Evolutionary conservation across 2,329 filamentous ascomycete species (phyloP).

Genomic region (Aureobasidium melanogenum): DNA sequence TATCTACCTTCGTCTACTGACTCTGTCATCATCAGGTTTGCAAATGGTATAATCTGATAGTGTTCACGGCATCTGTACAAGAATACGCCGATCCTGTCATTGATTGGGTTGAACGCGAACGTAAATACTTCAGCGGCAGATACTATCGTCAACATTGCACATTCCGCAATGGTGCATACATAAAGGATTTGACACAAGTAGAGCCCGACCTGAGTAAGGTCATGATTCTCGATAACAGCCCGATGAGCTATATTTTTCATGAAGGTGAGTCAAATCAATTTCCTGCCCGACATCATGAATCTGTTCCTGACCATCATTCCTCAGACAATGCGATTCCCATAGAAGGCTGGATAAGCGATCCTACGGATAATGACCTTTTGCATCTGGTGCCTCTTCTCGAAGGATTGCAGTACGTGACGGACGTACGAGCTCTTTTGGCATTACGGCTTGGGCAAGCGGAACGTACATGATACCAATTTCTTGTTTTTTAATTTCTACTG

Average conservation of each 20-base stretch:
- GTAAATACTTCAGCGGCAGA: slow-evolving; percentile 87
- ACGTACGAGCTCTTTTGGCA: slow-evolving; percentile 83
- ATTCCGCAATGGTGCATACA: slow-evolving; percentile 88
- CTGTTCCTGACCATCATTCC: background rate
- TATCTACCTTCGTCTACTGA: background rate
- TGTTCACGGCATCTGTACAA: slow-evolving; percentile 96
- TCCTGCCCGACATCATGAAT: background rate
- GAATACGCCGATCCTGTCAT: slow-evolving; percentile 98
- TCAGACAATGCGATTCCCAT: slow-evolving; percentile 97
- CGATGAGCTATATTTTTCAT: slow-evolving; percentile 96
- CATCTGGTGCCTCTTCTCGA: slow-evolving; percentile 89
- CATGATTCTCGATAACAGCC: slow-evolving; percentile 98
- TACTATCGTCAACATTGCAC: slow-evolving; percentile 98
- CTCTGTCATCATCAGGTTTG: slow-evolving; percentile 50
- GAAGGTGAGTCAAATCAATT: slow-evolving; percentile 55
- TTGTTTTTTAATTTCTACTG: background rate
- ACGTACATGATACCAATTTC: slow-evolving; percentile 14
- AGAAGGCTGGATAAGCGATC: slow-evolving; percentile 98
- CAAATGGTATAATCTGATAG: slow-evolving; percentile 96
- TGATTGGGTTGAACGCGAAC: slow-evolving; percentile 94
- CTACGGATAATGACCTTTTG: slow-evolving; percentile 89
- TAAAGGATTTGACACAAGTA: slow-evolving; percentile 93
- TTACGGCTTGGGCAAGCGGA: slow-evolving; percentile 70
- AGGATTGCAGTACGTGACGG: slow-evolving; percentile 90
- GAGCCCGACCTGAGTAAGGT: slow-evolving; percentile 96